These are phyloP conservation scores for Fagus crenata DNA, from an alignment of 306 rosid genomes.

Conservation along the genomic window DNA sequence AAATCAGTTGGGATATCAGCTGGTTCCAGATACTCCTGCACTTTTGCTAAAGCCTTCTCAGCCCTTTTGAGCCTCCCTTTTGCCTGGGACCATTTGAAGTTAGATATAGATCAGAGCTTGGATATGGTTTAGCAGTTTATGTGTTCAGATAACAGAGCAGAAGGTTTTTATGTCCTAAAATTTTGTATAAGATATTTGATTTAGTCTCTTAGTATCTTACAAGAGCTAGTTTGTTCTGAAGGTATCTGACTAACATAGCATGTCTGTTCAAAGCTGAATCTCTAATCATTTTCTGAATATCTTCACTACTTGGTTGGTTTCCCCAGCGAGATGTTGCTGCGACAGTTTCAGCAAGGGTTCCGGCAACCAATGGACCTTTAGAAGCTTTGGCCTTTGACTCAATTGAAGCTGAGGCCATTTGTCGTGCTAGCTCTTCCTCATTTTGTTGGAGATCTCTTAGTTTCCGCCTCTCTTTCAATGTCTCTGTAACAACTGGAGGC, in stretches of 20 bases:
- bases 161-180: neutral
- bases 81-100: conserved; percentile 54
- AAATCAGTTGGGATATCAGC: conserved; percentile 80
- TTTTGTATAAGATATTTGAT: conserved; percentile 21
- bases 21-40: conserved; percentile 65
- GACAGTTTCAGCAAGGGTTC: conserved; percentile 87
- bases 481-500: conserved; percentile 64
- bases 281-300: conserved; percentile 64
- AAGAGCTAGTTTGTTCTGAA: conserved; percentile 57
- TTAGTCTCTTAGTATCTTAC: conserved; percentile 51
- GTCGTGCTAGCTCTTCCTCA: conserved; percentile 72
- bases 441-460: conserved; percentile 62
- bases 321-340: conserved; percentile 91
- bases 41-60: conserved; percentile 68
- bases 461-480: conserved; percentile 65
- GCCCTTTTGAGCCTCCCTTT: conserved; percentile 68
- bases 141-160: neutral
- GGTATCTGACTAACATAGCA: conserved; percentile 53
- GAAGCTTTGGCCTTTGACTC: conserved; percentile 45
- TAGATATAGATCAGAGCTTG: conserved; percentile 30
- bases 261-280: conserved; percentile 58
- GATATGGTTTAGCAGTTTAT: neutral
- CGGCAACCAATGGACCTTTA: conserved; percentile 58
- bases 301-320: conserved; percentile 52
- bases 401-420: conserved; percentile 44